Conservation (phyloP, 192 early-diverging fungal genomes). For the Fimicolochytrium jonesii region DNA sequence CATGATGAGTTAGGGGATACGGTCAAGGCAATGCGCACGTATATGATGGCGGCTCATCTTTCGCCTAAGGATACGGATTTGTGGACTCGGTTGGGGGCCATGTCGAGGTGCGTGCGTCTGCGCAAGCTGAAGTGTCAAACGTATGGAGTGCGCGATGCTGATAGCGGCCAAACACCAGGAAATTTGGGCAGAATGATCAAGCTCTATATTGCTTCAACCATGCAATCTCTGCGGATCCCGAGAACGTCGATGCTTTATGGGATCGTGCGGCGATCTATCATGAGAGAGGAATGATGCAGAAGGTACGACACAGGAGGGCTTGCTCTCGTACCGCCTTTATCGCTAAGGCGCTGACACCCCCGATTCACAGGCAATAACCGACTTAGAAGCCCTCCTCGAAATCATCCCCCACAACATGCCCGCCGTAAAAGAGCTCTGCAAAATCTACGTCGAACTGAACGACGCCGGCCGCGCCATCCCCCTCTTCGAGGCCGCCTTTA, state of each 20-base stretch:
- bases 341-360: neutral
- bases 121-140: no score
- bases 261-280: slow-evolving; percentile 64
- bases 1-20: slow-evolving; percentile 80
- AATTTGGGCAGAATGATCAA: slow-evolving; percentile 64
- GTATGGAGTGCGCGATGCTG: no score
- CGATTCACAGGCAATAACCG: slow-evolving; percentile 48
- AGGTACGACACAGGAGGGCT: slow-evolving; percentile 36
- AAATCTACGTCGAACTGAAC: slow-evolving; percentile 48
- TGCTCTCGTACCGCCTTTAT: slow-evolving; percentile 20
- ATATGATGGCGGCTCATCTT: slow-evolving; percentile 89
- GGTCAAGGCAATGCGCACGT: slow-evolving; percentile 68
- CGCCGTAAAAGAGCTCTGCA: slow-evolving; percentile 57
- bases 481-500: slow-evolving; percentile 33
- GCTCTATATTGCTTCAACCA: slow-evolving; percentile 80
- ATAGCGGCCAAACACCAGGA: no score
- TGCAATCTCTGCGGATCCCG: slow-evolving; percentile 60
- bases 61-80: slow-evolving; percentile 61
- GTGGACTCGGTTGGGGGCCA: slow-evolving; percentile 79
- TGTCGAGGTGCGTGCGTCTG: slow-evolving; percentile 65
- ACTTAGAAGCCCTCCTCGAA: slow-evolving; percentile 55
- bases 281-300: slow-evolving; percentile 45
- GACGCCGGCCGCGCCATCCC: slow-evolving; percentile 52
- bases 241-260: slow-evolving; percentile 64
- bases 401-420: slow-evolving; percentile 64